Evolutionary conservation across 345 rosid genomes (phyloP).

Genomic region (Conringia planisiliqua): DNA sequence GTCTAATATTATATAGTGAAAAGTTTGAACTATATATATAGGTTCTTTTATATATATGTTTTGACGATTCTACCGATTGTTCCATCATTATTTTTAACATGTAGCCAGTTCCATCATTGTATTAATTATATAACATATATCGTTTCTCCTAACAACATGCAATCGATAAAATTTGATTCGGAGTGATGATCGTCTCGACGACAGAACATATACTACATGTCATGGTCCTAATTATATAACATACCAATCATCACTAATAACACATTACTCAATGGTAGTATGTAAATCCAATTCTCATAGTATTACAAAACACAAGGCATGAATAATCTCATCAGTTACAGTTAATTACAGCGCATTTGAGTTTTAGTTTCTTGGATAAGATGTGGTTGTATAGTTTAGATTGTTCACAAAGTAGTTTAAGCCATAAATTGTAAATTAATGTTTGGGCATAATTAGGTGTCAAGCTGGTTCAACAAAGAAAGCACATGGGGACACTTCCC

Average conservation of each 20-base stretch:
- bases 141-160: not conserved
- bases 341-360: conserved; percentile 16
- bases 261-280: not conserved
- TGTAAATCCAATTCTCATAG: not conserved
- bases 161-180: not conserved
- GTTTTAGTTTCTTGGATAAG: not conserved
- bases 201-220: not conserved
- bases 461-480: conserved; percentile 38
- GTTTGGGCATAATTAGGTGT: conserved; percentile 33
- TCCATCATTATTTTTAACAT: not conserved
- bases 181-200: not conserved
- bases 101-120: not conserved
- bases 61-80: not conserved
- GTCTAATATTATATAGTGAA: too few species aligned
- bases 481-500: conserved; percentile 35
- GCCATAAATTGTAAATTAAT: conserved; percentile 16
- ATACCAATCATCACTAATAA: not conserved
- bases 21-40: too few species aligned
- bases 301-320: not conserved
- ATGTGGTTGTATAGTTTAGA: conserved; percentile 10
- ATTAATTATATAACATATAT: not conserved
- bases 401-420: conserved; percentile 22
- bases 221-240: not conserved
- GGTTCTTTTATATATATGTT: not conserved
- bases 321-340: not conserved